phyloP scores from a whole-genome alignment of 768 basidiomycete species.

The Epithele typhae region DNA sequence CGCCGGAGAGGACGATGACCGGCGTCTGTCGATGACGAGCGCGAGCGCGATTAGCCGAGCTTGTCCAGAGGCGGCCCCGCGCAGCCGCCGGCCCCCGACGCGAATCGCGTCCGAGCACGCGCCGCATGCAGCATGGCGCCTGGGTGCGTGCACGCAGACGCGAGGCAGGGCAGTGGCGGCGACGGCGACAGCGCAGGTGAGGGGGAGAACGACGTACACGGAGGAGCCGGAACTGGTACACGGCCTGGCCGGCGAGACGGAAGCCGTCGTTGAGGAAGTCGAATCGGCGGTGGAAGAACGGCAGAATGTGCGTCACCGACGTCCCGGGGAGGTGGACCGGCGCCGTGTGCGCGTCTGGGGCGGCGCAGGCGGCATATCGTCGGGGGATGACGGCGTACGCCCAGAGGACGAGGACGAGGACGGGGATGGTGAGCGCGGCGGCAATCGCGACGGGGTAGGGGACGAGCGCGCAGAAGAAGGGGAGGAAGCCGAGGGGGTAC shows the following conservation, averaged over 20 bases:
- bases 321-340: slow-evolving; percentile 56
- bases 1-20: slow-evolving; percentile 74
- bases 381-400: slow-evolving; percentile 17
- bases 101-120: no score
- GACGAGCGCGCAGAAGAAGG: slow-evolving; percentile 33
- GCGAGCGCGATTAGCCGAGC: slow-evolving; percentile 4
- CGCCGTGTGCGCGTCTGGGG: slow-evolving; percentile 34
- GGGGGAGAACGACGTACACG: slow-evolving; percentile 38
- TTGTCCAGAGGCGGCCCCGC: slow-evolving; percentile 8
- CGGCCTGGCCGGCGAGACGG: slow-evolving; percentile 55
- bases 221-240: slow-evolving; percentile 69
- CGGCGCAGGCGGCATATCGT: background rate
- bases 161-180: background rate
- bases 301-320: slow-evolving; percentile 51
- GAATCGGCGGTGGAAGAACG: slow-evolving; percentile 67
- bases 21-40: no score
- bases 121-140: background rate
- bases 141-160: slow-evolving; percentile 1
- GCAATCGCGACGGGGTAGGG: slow-evolving; percentile 30
- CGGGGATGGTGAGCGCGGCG: slow-evolving; percentile 29
- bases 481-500: slow-evolving; percentile 39
- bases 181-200: background rate
- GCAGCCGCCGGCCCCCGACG: no score
- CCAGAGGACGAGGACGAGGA: slow-evolving; percentile 38
- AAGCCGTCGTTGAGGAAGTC: slow-evolving; percentile 75